Base-by-base conservation (phyloP, 2,329 filamentous ascomycete genomes). In the Botrytis hyacinthi region DNA sequence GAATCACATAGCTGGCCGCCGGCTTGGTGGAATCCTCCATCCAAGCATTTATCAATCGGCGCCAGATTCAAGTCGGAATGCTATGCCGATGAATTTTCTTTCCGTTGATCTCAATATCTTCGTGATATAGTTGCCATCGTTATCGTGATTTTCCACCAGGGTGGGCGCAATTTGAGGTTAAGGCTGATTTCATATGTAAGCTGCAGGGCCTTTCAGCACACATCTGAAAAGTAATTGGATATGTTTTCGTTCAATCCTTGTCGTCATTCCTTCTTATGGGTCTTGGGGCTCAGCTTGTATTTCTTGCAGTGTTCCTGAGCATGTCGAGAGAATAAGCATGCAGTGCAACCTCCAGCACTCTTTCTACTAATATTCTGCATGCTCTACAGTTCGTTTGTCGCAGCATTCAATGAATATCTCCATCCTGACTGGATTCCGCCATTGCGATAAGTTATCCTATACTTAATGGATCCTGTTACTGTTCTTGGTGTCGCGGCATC, bases 401-500 rank as follows among this genome's bases (percentile, higher is more conserved):
- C 37, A 18, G 18, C 40, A 18, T 35, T 60, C 37, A 32, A 59
- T 35, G 40, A 37, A n/a, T 14, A 22, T 9, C 3, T 7, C 12
- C 5, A 12, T 40, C n/a, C 35, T 16, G 18, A 16, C 29, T 32
- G 35, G 10, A 42, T 1, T 4, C 32, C 29, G 29, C 16, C 46
- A 57, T 54, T 1, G 35, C 65, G 10, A 57, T 46, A 32, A 35
- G 12, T 35, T n/a, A 14, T 20, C 4, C n/a, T 29, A 35, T 12
- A 59, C 42, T 22, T 22, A 18, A 74, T 74, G 71, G 66, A 73
- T 44, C 59, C 71, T 18, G 32, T 54, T 35, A 54, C 71, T 35
- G 59, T 66, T 8, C 26, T 60, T 26, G 71, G 71, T 48, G 65
- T 74, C 22, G 71, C 60, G 4, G 44, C 66, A 59, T 44, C 61